Base-by-base conservation (phyloP, 306 rosid genomes). In the Comarum palustre region DNA sequence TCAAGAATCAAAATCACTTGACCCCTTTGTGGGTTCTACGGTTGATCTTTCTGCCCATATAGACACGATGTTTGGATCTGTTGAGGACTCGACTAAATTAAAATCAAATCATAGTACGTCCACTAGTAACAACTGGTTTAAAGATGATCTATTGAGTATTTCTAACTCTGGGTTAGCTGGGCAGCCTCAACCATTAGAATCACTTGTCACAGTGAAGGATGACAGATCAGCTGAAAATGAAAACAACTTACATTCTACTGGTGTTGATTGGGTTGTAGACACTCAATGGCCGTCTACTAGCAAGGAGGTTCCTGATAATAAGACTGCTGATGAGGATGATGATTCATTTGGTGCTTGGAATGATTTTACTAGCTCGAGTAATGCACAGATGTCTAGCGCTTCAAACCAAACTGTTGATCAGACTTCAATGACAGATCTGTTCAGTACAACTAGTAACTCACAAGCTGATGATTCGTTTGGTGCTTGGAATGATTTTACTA, bases 291-390 rank as follows among this genome's bases (percentile, higher is more conserved):
- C 69, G 75, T 72, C 68, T 42, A 80, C 77, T 80, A 71, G 59
- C 66, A 70, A 77, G 58, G 84, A 84, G 64, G 76, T 75, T 57
- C 79, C 78, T 57, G 83, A 67, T 77, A 32, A 71, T 36, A 57
- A 50, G 73, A 74, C 73, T 75, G 73, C 59, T 61, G 75, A 70
- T 68, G 80, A 71, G 47, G 80, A 68, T 66, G 73, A 79, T 0
- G 81, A 75, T 73, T 77, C 87, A 39, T 82, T 84, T 76, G 90
- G 88, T 74, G 82, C 47, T n/a, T 89, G 92, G 96, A 82, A 84
- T 82, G 88, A 55, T 81, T 85, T 89, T 77, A 58, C 87, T 31
- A 81, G 84, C 83, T 83, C 71, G 25, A 63, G 87, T 76, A 69
- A 76, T 67, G 69, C 48, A 27, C 84, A 68, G 62, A 27, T 82